A percentile compares a stretch with the other conserved stretches of the same genome.
These are phyloP conservation scores for Xylaria curta DNA, from an alignment of 495 filamentous ascomycete genomes.

Conservation along the genomic window DNA sequence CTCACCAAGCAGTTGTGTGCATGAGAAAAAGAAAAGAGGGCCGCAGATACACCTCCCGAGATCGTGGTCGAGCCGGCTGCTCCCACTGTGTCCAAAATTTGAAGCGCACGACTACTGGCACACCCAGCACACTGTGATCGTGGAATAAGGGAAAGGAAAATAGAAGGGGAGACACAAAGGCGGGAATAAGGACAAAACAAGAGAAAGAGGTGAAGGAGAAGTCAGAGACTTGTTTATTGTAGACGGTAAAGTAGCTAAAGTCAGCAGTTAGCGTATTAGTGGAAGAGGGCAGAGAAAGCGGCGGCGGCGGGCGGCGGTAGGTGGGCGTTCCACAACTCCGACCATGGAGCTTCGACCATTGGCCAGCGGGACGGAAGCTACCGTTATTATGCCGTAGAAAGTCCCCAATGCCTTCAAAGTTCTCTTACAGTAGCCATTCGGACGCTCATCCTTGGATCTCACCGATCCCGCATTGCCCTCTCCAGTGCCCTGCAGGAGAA, in stretches of 20 bases:
- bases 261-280: not conserved
- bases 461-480: constrained; percentile 17
- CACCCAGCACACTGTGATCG: not conserved
- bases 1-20: constrained; percentile 23
- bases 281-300: not conserved
- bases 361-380: constrained; percentile 18
- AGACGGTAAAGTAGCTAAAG: not conserved
- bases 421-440: constrained; percentile 7
- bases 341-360: constrained; percentile 22
- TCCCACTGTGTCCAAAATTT: not conserved
- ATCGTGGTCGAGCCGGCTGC: not conserved
- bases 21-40: constrained; percentile 17
- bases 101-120: not conserved
- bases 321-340: constrained; percentile 12
- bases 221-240: not conserved
- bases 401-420: constrained; percentile 5
- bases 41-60: constrained; percentile 10
- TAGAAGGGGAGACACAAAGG: not conserved
- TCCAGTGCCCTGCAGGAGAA: constrained; percentile 5
- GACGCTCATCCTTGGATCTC: not conserved
- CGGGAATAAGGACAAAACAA: not conserved
- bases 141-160: constrained; percentile 2
- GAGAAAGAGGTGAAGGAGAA: constrained; percentile 3
- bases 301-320: not conserved
- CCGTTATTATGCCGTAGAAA: not conserved